These are phyloP conservation scores for Rugonectria rugulosa DNA, from an alignment of 2,329 filamentous ascomycete genomes.

Conservation along the genomic window DNA sequence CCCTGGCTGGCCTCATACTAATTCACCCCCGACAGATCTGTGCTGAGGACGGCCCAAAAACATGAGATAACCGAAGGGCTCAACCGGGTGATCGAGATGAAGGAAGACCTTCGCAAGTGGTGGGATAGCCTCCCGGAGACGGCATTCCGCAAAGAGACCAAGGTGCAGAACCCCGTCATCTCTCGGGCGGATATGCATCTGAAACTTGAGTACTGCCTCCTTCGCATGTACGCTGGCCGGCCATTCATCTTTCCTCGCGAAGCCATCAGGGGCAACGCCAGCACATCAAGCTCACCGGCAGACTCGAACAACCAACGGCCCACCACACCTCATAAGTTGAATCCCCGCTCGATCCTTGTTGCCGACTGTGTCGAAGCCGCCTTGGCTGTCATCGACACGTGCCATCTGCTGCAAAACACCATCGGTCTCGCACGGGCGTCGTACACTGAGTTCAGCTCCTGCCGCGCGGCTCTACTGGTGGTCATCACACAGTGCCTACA, in stretches of 20 bases:
- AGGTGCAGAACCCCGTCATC: constrained; percentile 47
- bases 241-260: constrained; percentile 57
- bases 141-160: constrained; percentile 48
- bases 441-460: constrained; percentile 64
- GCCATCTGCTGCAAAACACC: constrained; percentile 56
- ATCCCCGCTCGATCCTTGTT: constrained; percentile 51
- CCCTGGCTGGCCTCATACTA: constrained; percentile 11
- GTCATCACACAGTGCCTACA: constrained; percentile 50
- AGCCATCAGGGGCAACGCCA: constrained; percentile 36
- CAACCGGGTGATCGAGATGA: constrained; percentile 45
- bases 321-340: constrained; percentile 39
- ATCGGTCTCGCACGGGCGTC: constrained; percentile 62
- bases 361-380: constrained; percentile 61
- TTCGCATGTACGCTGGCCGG: constrained; percentile 61
- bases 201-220: constrained; percentile 60
- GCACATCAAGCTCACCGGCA: constrained; percentile 41
- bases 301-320: constrained; percentile 39
- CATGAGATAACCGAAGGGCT: constrained; percentile 44
- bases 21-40: constrained; percentile 36
- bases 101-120: constrained; percentile 48
- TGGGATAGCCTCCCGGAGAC: constrained; percentile 47
- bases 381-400: constrained; percentile 58
- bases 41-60: constrained; percentile 44
- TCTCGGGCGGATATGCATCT: constrained; percentile 60
- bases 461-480: constrained; percentile 61